Base-by-base conservation (phyloP, 495 filamentous ascomycete genomes). In the Sphaerosporella brunnea region DNA sequence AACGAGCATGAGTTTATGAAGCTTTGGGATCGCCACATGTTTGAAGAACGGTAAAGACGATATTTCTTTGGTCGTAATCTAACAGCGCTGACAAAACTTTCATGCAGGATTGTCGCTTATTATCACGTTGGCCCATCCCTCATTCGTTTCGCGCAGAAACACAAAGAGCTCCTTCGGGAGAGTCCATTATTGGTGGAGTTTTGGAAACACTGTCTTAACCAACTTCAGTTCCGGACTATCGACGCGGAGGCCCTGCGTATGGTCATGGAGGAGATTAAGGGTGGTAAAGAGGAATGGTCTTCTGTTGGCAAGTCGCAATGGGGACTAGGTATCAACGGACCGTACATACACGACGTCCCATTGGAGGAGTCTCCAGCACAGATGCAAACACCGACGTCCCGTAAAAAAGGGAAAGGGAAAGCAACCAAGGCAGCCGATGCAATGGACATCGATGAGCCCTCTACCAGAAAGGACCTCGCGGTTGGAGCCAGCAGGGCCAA, bases 1-100 rank as follows among this genome's bases (percentile, higher is more conserved):
- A 49, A 48, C 50, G 58, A 61, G 38, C 47, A 50, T 36, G 51
- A 23, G 8, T 60, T 61, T 24, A 60, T 61, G 53, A 54, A 61
- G 5, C n/a, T 61, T 11, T 61, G 57, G 53, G 58, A 61, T 35
- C 48, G 20, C 7, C 18, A 42, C 39, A 42, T 60, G 20, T 60
- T 60, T 37, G 34, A 55, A 40, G 57, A 59, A 48, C 56, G 56
- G 52, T 60, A 52, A 47, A 51, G 7, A n/a, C n/a, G n/a, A n/a
- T n/a, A n/a, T n/a, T n/a, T n/a, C n/a, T n/a, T n/a, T n/a, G n/a
- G n/a, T n/a, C n/a, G n/a, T n/a, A n/a, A n/a, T n/a, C n/a, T n/a
- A n/a, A n/a, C n/a, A n/a, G n/a, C 5, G 13, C 5, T 32, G 28
- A 32, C 13, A 32, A 32, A 5, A 5, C 13, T 13, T 13, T 5